Base-by-base conservation (phyloP, 1,139 yeast genomes). In the Pichia cactophila region DNA sequence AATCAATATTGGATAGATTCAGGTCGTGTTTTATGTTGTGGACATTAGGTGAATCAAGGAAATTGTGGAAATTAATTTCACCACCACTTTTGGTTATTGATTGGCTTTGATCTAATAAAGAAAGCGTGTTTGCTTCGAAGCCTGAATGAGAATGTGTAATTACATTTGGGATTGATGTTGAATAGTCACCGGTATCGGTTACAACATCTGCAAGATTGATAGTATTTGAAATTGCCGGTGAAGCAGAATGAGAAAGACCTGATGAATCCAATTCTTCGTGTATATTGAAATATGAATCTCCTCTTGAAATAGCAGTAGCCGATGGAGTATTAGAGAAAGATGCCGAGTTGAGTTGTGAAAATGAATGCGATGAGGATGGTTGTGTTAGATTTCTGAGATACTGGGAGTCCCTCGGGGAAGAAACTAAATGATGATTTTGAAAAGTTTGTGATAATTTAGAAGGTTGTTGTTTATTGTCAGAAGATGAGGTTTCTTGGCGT, bases 391-490 rank as follows among this genome's bases (percentile, higher is more conserved):
- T 38, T 10, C 23, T 38, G 4, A 38, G 29, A 20, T 14, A 10
- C 4, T 38, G 41, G 3, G 28, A 31, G 29, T 45, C 45, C 8
- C 48, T 37, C 4, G 50, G 42, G 3, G 50, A 42, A 3, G 42
- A 20, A 5, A 40, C 38, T 33, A 37, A 28, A 23, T 44, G 41
- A 26, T 47, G 48, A 38, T 46, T 41, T n/a, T 53, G 50, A 39
- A 61, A 55, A 3, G 62, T 56, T 42, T 62, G 64, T 2, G 64
- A 59, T 9, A 61, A 50, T 48, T 61, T 60, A 5, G 63, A 60
- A 28, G 55, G 51, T 17, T 61, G 62, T 2, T 59, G 53, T 26
- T 52, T 49, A 16, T 56, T 43, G 17, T 48, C 41, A 6, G 60
- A 56, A 2, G 59, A 48, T 8, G 11, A 3, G 5, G 58, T 53